Conservation (phyloP, 2,329 filamentous ascomycete species). For the Knoxdaviesia capensis region DNA sequence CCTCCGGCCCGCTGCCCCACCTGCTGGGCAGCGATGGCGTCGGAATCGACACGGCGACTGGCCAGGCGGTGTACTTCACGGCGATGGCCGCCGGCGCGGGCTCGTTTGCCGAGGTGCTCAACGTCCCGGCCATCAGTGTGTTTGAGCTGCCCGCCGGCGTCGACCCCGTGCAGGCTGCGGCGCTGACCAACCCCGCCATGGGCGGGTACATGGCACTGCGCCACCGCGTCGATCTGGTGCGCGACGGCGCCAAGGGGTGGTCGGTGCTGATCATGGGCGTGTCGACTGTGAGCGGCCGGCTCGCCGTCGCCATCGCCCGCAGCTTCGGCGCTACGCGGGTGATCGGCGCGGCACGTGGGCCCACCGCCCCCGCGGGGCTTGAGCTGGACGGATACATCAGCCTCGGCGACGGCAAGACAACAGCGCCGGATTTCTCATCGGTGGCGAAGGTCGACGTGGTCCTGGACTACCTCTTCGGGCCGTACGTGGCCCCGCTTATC, state of each 20-base stretch:
- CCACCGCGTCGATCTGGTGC: slow-evolving; percentile 14
- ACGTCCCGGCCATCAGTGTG: slow-evolving; percentile 18
- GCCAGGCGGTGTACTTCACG: slow-evolving; percentile 28
- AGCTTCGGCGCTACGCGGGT: slow-evolving; percentile 26
- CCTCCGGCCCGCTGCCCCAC: slow-evolving; percentile 25
- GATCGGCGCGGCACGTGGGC: slow-evolving; percentile 29
- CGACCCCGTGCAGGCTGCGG: slow-evolving; percentile 29
- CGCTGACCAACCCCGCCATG: slow-evolving; percentile 31
- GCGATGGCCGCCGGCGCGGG: slow-evolving; percentile 11
- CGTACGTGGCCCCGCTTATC: slow-evolving; percentile 19
- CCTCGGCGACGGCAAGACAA: background rate
- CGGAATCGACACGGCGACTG: slow-evolving; percentile 21
- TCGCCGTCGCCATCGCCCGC: slow-evolving; percentile 26
- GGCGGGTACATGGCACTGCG: slow-evolving; percentile 36
- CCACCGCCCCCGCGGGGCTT: slow-evolving; percentile 18
- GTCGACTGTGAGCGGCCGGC: slow-evolving; percentile 28
- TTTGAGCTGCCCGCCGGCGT: slow-evolving; percentile 21
- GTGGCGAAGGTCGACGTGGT: slow-evolving; percentile 28
- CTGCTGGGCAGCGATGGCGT: slow-evolving; percentile 32
- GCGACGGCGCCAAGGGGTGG: slow-evolving; percentile 13
- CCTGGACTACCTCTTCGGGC: slow-evolving; percentile 36
- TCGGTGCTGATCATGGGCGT: slow-evolving; percentile 30
- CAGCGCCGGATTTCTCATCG: background rate
- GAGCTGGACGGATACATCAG: slow-evolving; percentile 6
- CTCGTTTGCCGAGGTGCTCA: slow-evolving; percentile 25